Evolutionary conservation across 2,329 filamentous ascomycete genomes (phyloP), one percentile per base, ranked within the genome.

Genomic region (Paraphoma chrysanthemicola): DNA sequence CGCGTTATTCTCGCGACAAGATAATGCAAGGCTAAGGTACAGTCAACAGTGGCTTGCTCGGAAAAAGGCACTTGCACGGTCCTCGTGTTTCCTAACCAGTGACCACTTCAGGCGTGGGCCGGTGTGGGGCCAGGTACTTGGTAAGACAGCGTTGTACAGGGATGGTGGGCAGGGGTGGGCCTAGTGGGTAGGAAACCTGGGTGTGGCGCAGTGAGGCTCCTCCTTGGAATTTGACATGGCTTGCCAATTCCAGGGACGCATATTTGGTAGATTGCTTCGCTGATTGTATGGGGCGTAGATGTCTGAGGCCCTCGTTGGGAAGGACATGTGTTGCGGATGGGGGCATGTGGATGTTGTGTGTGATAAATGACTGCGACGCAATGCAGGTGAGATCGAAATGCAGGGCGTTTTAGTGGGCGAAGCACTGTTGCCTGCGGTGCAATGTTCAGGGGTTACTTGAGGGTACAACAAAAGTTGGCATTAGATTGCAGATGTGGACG

Each of bases 201-300:
- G n/a, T 51, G 49, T 51, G 42, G 42, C 42, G 42, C 42, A 51
- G 49, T 45, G 39, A 42, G 30, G 42, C 39, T 45, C 3, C 23
- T 23, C 16, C 29, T 36, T 51, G n/a, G 41, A 51, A 39, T 17
- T 51, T 41, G 17, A 38, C n/a, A 6, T 38, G 33, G 10, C 33
- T 11, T 38, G 10, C 10, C 3, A 11, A 38, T 38, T 11, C 39
- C 31, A 28, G 11, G 29, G 11, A 51, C 41, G 16, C 28, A 43
- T 51, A 39, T 18, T 29, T 23, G 33, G 29, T 18, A 23, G 23
- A 2, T 3, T 23, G 23, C 23, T 23, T 23, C 5, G 23, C 23
- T 23, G 23, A 23, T 2, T 23, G 23, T 5, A 23, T 23, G 23
- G 23, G 23, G 23, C 23, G 23, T 23, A 23, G 23, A 5, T 23